Base-by-base conservation (phyloP, 352 stramenopile species). In the Pythium guiyangense region DNA sequence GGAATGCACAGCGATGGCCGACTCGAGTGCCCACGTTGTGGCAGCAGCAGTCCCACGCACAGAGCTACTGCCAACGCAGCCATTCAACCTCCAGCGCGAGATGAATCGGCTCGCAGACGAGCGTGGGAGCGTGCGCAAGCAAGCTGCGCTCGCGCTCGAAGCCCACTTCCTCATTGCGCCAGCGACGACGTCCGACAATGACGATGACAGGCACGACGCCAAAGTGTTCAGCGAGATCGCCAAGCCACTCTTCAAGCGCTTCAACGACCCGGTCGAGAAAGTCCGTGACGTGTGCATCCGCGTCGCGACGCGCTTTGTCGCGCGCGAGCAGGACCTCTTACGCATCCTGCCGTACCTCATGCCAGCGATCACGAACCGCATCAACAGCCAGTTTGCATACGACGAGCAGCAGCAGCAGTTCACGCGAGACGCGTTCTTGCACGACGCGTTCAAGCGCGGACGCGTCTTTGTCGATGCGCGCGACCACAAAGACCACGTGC, bases 261-360 rank as follows among this genome's bases (percentile, higher is more conserved):
- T 94, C 52, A 92, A 90, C 50, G 84, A 92, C 59, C 77, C 77
- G 8, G 59, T 91, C 9, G 84, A 94, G 40, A 92, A 89, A 47
- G 79, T 92, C 15, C 71, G 84, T 11, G 81, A 88, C 17, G 64
- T 88, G n/a, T 83, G 73, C 59, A 74, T 94, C 26, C 71, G 69
- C 6, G 40, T 92, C 31, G 66, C 60, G 6, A 88, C 66, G 17
- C 59, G 59, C 31, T 85, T 74, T 46, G 60, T 94, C 37, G 56
- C 65, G 0, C 14, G 50, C 17, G 74, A 86, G 42, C 55, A 77
- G 50, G 80, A 92, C 57, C 47, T 94, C 54, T 68, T 91, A 31
- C 71, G 62, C 17, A 77, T 87, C 47, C 62, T 92, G 31, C 79
- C 83, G 48, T 94, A 92, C 49, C 47, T 92, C 40, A 79, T 93